phyloP scores from a whole-genome alignment of 345 rosid genomes.

The Syzygium aqueum region DNA sequence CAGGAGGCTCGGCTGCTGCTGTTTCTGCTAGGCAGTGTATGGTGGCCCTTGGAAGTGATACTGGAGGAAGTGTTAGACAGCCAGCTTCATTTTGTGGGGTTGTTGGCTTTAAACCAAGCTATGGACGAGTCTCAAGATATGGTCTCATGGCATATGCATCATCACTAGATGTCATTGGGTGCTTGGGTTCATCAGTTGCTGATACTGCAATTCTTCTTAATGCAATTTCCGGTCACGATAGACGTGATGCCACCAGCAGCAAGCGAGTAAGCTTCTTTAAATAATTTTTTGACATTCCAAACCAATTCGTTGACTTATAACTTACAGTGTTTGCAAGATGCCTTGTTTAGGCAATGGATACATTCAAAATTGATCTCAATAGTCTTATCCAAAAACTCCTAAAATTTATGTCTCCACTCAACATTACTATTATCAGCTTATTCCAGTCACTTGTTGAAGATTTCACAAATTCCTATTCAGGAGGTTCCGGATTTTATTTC shows the following conservation, averaged over 20 bases:
- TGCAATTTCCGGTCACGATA: slow-evolving; percentile 78
- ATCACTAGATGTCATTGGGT: slow-evolving; percentile 85
- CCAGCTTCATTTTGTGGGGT: slow-evolving; percentile 96
- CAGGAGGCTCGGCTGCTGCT: slow-evolving; percentile 96
- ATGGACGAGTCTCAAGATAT: slow-evolving; percentile 91
- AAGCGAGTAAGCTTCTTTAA: slow-evolving; percentile 36
- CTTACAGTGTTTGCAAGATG: not conserved
- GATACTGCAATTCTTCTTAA: slow-evolving; percentile 82
- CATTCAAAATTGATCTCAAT: not conserved
- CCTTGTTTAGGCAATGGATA: not conserved
- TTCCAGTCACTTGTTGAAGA: not conserved
- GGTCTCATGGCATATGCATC: slow-evolving; percentile 97
- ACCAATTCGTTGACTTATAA: not conserved
- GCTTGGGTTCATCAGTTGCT: slow-evolving; percentile 79
- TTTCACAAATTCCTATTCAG: slow-evolving; percentile 17
- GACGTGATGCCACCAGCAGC: slow-evolving; percentile 77
- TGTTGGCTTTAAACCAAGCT: slow-evolving; percentile 89
- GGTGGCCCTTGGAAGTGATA: slow-evolving; percentile 91
- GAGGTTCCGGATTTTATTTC: slow-evolving; percentile 66
- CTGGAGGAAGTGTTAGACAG: slow-evolving; percentile 98
- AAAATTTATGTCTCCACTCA: not conserved
- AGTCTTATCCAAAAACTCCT: not conserved
- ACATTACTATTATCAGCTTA: not conserved
- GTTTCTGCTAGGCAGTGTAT: slow-evolving; percentile 88
- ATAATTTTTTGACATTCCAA: not conserved